Evolutionary conservation across 805 yeast genomes (phyloP), one percentile per base, ranked within the genome.

Genomic region (Ogataea glucozyma): DNA sequence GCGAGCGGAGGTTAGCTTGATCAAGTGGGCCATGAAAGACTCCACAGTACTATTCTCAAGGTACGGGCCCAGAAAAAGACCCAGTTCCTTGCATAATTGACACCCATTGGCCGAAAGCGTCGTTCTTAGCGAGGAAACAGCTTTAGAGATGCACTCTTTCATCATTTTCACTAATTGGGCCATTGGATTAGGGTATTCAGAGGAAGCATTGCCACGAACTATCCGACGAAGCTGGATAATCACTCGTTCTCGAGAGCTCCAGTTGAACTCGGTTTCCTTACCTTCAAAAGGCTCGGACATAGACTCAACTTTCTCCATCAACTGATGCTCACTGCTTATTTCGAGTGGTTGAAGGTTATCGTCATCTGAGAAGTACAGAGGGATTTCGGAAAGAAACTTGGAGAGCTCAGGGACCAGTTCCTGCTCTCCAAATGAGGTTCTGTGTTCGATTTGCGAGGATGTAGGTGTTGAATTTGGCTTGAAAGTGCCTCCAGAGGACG

Each of bases 191-290:
- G 72, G 64, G 46, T 60, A 66, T 1, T 70, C 67, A 0, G 39
- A 34, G 1, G 67, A 57, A 4, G 58, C 66, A 53, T 80, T 78
- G 3, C 90, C 88, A 33, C 88, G 63, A 3, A 87, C 48, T 4
- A 84, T 63, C 2, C 75, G 69, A 43, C 97, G 72, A 24, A 88
- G 56, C 37, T 71, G 72, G 1, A 75, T 54, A 3, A 88, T 74
- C 38, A 69, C 68, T 40, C 75, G 72, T 53, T 90, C 96, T 56
- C 99, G 73, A 0, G 56, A 52, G 17, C 70, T 64, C 99, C 99
- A 93, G 59, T 93, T 93, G 45, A 74, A 73, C 57, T 93, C 99
- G 0, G 95, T 85, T 61, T 93, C 99, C 55, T 83, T 71, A 4
- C 83, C 85, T 7, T 71, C 75, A 54, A 91, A 89, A 18, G 60